phyloP scores from a whole-genome alignment of 2,329 filamentous ascomycete genomes.

The Sporothrix inflata region DNA sequence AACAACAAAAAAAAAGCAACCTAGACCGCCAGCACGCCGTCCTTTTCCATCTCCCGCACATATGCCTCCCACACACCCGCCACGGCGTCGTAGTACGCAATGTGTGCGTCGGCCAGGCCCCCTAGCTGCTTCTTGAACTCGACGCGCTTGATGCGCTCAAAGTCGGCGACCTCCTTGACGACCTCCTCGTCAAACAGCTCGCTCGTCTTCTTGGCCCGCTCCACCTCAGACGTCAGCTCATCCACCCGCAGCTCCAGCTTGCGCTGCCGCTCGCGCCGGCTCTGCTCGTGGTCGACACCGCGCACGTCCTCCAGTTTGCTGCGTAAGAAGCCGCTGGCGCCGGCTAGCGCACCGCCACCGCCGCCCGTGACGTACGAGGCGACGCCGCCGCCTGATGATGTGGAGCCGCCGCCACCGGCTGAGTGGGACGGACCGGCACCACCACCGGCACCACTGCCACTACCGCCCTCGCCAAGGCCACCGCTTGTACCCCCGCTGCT shows the following conservation, averaged over 20 bases:
- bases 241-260: constrained; percentile 93
- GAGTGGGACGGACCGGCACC: constrained; percentile 16
- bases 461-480: constrained; percentile 31
- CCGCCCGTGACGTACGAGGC: constrained; percentile 29
- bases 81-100: constrained; percentile 81
- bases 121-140: constrained; percentile 91
- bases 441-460: not conserved
- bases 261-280: constrained; percentile 80
- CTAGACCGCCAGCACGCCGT: constrained; percentile 48
- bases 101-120: constrained; percentile 79
- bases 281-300: constrained; percentile 94
- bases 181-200: constrained; percentile 97
- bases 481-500: constrained; percentile 31
- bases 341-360: constrained; percentile 55
- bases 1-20: not conserved
- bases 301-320: constrained; percentile 96
- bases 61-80: constrained; percentile 88
- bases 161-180: constrained; percentile 87
- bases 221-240: constrained; percentile 85
- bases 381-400: constrained; percentile 40
- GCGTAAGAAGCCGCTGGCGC: constrained; percentile 83
- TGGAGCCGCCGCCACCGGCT: constrained; percentile 37
- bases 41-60: constrained; percentile 81
- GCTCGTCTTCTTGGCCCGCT: constrained; percentile 80
- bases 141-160: constrained; percentile 92